Evolutionary conservation across 768 basidiomycete species (phyloP), one percentile per base, ranked within the genome.

Genomic region (Pleurotus giganteus): DNA sequence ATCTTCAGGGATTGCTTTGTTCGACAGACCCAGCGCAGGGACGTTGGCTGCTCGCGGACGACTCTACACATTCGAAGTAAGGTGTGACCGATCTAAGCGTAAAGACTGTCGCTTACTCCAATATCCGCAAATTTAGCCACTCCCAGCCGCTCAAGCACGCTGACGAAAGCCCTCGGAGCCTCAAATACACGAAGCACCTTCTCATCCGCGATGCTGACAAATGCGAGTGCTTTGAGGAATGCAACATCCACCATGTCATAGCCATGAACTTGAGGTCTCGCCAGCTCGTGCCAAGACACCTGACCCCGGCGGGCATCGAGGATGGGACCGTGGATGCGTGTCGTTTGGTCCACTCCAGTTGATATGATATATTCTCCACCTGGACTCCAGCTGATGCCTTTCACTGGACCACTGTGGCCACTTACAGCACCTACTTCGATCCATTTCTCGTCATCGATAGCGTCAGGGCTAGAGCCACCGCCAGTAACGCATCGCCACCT

Each of bases 101-200:
- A 12, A 37, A 2, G 11, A 21, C 58, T 58, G 42, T 17, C 7
- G 44, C 67, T 66, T 57, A 88, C 89, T 64, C 82, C 77, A 19
- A 77, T 77, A 17, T 77, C 75, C 1, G 70, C 59, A 36, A 87
- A 71, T 42, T 71, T 68, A 17, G 74, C 77, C 21, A 81, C 76
- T 42, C 63, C 78, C 54, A 85, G 75, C 44, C 62, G 71, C 53
- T 80, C 76, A n/a, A 87, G 65, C 9, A 81, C 71, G 27, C 84
- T 75, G 2, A 95, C 81, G 62, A 98, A 98, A 3, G 80, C 79
- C 17, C 77, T 78, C 4, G 97, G 91, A 7, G 95, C 94, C 65
- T 94, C 94, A 58, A 99, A 99, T 0, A 98, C 84, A 37, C 97
- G 83, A 11, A 85, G 84, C 9, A 98, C 94, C 69, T 98, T 98